Base-by-base conservation (phyloP, 805 yeast genomes). In the Pichia rugopelliculosa region DNA sequence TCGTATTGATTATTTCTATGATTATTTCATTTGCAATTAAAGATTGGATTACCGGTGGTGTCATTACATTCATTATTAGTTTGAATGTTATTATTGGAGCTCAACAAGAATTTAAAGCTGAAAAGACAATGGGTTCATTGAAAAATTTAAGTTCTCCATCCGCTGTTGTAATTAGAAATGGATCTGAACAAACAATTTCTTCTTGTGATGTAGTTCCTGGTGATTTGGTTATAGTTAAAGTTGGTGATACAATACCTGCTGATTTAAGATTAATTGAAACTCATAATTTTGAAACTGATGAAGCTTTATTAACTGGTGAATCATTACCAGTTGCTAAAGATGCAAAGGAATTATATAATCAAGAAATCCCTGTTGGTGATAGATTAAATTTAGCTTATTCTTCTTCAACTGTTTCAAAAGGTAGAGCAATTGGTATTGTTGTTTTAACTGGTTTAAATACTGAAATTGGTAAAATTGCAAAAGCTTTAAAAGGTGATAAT, bases 291-390 rank as follows among this genome's bases (percentile, higher is more conserved):
- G 90, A 84, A 60, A 77, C 87, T 11, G 90, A 89, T 60, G 98
- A 91, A 64, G 84, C 96, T 4, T 67, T 89, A 30, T 72, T 91
- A 49, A 90, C 98, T 0, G 98, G 98, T 44, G 98, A 91, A 67
- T 77, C 95, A 0, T 63, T 79, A 40, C 90, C 96, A 3, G 76
- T 84, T n/a, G 66, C 72, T 17, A 84, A 84, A 60, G 71, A 74
- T 42, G 72, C 68, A 23, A 56, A 61, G 0, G 67, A 67, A 11
- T 66, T 71, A 9, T 79, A 73, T 50, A 36, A 45, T 15, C 62
- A 60, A 45, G 57, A 52, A 44, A 65, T 76, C 13, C 84, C 87
- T 10, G 84, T 84, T 25, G 91, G 90, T 44, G 91, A 85, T 60
- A 69, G 91, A 39, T 60, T 78, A 49, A 84, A 84, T 62, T 73